Evolutionary conservation across 768 basidiomycete species (phyloP), one percentile per base, ranked within the genome.

Genomic region (Hericium alpestre): DNA sequence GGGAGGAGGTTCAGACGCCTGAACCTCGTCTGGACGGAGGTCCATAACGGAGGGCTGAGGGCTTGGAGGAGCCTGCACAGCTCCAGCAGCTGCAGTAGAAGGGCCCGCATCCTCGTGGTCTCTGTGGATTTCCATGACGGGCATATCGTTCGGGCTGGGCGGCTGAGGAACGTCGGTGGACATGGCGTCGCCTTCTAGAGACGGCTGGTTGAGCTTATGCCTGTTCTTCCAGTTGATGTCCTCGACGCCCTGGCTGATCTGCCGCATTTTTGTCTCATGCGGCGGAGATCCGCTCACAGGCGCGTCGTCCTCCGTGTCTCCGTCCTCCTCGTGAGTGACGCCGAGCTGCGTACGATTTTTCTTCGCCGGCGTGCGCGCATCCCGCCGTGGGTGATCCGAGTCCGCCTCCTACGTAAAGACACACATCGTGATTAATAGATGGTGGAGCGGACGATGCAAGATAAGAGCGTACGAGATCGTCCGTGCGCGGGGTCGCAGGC

Each of bases 191-290:
- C 52, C 6, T 47, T 41, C 59, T 53, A 22, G 54, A 20, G 51
- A 41, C 18, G 52, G 55, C 11, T 58, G 57, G 10, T 57, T 52
- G 3, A 59, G 22, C 23, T 67, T 63, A 58, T 77, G 75, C 66
- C 70, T 69, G 57, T 79, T 82, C 66, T 77, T 75, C 87, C 86
- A 87, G 65, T 74, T 82, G 60, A 88, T 79, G 65, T 89, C 87
- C 67, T 87, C 86, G 37, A 89, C 86, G 25, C 85, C 84, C 65
- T 83, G 83, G 60, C 85, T 87, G 63, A 88, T 87, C 72, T 88
- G 87, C 53, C 84, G 79, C 57, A 79, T 78, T 73, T 86, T 89
- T 71, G 86, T 80, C 69, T 89, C 86, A 61, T 82, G 80, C 3
- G 83, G 84, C 3, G 89, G 87, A n/a, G 89, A 89, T 16, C 54